phyloP scores from a whole-genome alignment of 1,284 basidiomycete genomes.

The Ustilago shanxiensis region DNA sequence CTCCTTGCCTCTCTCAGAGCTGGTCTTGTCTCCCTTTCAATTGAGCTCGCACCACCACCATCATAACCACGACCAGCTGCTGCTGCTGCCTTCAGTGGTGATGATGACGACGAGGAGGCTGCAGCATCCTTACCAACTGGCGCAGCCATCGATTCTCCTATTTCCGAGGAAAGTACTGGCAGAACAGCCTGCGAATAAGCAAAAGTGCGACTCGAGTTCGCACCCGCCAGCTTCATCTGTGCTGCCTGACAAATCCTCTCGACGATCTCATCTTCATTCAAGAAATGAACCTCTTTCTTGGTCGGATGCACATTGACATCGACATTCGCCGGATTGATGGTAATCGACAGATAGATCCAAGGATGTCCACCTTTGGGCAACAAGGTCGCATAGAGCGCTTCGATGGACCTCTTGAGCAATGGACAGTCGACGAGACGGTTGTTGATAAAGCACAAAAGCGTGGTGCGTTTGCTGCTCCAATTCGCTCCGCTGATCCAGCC shows the following conservation, averaged over 20 bases:
- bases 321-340: constrained; percentile 86
- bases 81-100: too few relatives aligned
- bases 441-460: constrained; percentile 96
- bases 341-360: constrained; percentile 90
- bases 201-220: constrained; percentile 65
- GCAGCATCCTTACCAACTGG: neutral
- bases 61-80: too few relatives aligned
- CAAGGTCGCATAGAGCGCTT: constrained; percentile 84
- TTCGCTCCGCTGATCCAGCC: constrained; percentile 88
- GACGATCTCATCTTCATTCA: constrained; percentile 90
- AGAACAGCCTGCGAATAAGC: constrained; percentile 48
- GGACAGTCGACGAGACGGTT: constrained; percentile 92
- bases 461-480: constrained; percentile 86
- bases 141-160: neutral
- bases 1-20: constrained; percentile 10
- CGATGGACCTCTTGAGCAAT: constrained; percentile 87
- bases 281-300: constrained; percentile 94
- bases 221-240: constrained; percentile 45
- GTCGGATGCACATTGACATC: constrained; percentile 99
- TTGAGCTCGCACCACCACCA: neutral
- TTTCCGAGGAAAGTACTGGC: constrained; percentile 30
- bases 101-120: neutral
- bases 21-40: constrained; percentile 8
- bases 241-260: constrained; percentile 77
- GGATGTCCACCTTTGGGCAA: constrained; percentile 92